Conservation (phyloP, 805 yeast genomes). For the Wickerhamomyces alni region DNA sequence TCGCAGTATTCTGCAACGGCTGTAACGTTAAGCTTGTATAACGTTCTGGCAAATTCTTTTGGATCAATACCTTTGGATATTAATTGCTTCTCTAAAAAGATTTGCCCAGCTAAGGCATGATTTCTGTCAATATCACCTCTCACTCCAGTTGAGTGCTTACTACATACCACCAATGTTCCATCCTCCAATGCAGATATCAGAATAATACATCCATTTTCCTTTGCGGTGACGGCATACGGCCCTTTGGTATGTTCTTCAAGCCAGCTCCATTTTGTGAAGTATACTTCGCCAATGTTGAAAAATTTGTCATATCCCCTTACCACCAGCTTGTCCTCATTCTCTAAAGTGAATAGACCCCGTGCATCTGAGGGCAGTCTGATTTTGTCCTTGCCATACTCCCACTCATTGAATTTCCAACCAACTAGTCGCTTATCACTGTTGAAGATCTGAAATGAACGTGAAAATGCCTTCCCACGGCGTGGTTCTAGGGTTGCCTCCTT, state of each 20-base stretch:
- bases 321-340: slow-evolving; percentile 40
- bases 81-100: slow-evolving; percentile 51
- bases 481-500: slow-evolving; percentile 9
- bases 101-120: slow-evolving; percentile 73
- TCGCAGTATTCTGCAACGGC: slow-evolving; percentile 94
- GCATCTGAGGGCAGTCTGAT: slow-evolving; percentile 64
- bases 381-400: slow-evolving; percentile 66
- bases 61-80: slow-evolving; percentile 30
- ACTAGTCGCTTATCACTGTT: slow-evolving; percentile 22
- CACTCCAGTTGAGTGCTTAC: slow-evolving; percentile 84
- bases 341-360: slow-evolving; percentile 70
- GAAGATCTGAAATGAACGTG: slow-evolving; percentile 22
- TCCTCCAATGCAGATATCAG: slow-evolving; percentile 71
- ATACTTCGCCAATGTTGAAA: slow-evolving; percentile 71
- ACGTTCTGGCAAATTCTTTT: slow-evolving; percentile 46
- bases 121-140: slow-evolving; percentile 47
- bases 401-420: slow-evolving; percentile 85
- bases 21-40: slow-evolving; percentile 53
- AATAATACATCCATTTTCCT: slow-evolving; percentile 92
- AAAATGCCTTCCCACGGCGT: slow-evolving; percentile 27
- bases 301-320: slow-evolving; percentile 93
- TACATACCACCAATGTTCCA: slow-evolving; percentile 79
- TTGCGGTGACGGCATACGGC: slow-evolving; percentile 75
- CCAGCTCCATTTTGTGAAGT: slow-evolving; percentile 41
- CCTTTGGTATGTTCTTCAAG: slow-evolving; percentile 51